phyloP scores from a whole-genome alignment of 306 rosid genomes.

The Citrullus amarus region DNA sequence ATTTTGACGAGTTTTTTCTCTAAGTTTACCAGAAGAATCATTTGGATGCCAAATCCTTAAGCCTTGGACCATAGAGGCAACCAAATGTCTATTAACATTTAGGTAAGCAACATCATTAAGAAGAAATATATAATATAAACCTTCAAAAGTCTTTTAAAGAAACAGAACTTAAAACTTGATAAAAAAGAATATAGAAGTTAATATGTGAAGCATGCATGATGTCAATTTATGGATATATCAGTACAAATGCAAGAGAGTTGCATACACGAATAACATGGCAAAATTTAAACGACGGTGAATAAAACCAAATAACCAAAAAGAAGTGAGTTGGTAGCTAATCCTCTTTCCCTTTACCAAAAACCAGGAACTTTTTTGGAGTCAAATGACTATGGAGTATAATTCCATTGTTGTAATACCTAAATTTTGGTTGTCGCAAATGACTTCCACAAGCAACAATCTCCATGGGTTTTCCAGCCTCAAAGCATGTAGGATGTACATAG shows the following conservation, averaged over 20 bases:
- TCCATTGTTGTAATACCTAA: constrained; percentile 40
- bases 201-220: not conserved
- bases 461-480: constrained; percentile 97
- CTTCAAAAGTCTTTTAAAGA: not conserved
- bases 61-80: not conserved
- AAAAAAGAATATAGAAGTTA: not conserved
- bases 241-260: not conserved
- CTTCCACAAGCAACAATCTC: constrained; percentile 92
- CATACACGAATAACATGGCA: not conserved
- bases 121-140: not conserved
- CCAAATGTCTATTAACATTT: not conserved
- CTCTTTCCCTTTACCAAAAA: not conserved
- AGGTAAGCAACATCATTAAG: not conserved
- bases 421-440: constrained; percentile 69
- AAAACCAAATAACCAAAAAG: not conserved
- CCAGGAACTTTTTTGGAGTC: not conserved
- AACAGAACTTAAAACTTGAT: not conserved
- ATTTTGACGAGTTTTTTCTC: not conserved
- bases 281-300: not conserved
- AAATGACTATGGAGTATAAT: not conserved
- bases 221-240: not conserved
- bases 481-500: constrained; percentile 70
- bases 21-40: not conserved
- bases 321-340: not conserved
- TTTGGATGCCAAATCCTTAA: not conserved